phyloP scores from a whole-genome alignment of 2,329 filamentous ascomycete genomes.

The Sporothrix pseudoabietina region DNA sequence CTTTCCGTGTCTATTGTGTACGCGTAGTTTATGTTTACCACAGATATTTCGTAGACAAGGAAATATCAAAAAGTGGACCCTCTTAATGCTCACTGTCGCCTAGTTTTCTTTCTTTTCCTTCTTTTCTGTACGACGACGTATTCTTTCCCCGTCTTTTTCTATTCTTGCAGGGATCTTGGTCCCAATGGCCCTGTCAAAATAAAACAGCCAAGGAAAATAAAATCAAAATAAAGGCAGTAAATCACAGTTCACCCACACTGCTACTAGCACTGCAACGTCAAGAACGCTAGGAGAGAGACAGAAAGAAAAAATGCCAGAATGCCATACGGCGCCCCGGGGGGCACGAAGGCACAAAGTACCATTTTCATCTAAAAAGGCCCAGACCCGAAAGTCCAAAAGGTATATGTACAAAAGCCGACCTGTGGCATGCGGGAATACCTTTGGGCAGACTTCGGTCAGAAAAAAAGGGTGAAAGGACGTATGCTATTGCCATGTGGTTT shows the following conservation, averaged over 20 bases:
- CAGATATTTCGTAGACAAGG: background rate
- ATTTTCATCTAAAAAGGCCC: background rate
- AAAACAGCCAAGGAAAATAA: background rate
- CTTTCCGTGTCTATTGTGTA: background rate
- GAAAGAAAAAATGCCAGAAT: background rate
- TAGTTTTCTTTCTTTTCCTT: background rate
- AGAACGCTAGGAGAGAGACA: too few species aligned
- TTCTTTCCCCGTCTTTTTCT: background rate
- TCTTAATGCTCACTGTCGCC: background rate
- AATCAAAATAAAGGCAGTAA: background rate
- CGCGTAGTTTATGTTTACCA: too few species aligned
- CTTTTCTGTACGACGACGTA: background rate
- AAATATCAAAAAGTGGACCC: background rate
- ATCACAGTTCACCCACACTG: background rate
- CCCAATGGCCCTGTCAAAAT: background rate
- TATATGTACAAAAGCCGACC: background rate
- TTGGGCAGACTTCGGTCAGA: background rate
- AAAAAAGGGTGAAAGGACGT: background rate
- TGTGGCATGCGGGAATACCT: background rate
- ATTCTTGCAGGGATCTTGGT: background rate
- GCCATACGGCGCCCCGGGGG: background rate
- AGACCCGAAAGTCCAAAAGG: background rate
- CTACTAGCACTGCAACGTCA: background rate
- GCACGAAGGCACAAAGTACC: background rate
- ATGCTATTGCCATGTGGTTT: conserved; percentile 26